These are phyloP conservation scores for Aspergillus hortae DNA, from an alignment of 2,329 filamentous ascomycete species.

Conservation along the genomic window DNA sequence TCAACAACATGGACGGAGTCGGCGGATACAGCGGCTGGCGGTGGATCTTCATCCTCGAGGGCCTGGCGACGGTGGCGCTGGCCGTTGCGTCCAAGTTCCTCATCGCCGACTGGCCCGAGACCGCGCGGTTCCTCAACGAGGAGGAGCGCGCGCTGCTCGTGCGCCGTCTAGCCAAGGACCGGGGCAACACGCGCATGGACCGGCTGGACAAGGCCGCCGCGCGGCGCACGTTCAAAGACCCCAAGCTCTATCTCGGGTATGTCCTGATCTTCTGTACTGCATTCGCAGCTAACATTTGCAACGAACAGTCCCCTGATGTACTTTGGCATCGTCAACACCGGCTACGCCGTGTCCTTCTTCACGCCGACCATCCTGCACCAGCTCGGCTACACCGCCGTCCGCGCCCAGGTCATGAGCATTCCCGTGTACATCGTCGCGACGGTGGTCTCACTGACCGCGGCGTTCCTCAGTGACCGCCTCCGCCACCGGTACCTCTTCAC, in stretches of 20 bases:
- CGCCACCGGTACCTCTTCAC: constrained; percentile 55
- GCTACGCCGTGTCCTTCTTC: constrained; percentile 44
- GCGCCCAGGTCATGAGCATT: constrained; percentile 48
- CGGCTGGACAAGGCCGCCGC: constrained; percentile 48
- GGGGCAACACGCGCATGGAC: constrained; percentile 50
- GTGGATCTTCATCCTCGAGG: constrained; percentile 52
- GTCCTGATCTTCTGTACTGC: too few relatives aligned
- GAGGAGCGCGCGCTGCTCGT: constrained; percentile 45
- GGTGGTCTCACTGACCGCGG: constrained; percentile 51
- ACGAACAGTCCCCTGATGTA: constrained; percentile 53
- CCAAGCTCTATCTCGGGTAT: constrained; percentile 36
- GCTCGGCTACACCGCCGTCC: constrained; percentile 54
- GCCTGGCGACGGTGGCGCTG: constrained; percentile 45
- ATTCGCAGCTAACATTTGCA: constrained; percentile 7
- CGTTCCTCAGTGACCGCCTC: constrained; percentile 49
- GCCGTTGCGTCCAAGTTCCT: constrained; percentile 51
- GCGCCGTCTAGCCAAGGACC: constrained; percentile 41
- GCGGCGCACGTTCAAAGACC: constrained; percentile 45
- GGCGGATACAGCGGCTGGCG: constrained; percentile 41
- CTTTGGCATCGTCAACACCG: constrained; percentile 56
- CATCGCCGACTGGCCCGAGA: constrained; percentile 45
- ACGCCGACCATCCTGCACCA: constrained; percentile 44
- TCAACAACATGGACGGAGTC: constrained; percentile 39
- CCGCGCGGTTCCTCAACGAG: constrained; percentile 44
- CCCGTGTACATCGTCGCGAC: constrained; percentile 63